Percentiles rank a stretch among this genome's conserved stretches.
Conservation (phyloP, 139 green algal genomes). For the Tetradesmus obliquus region DNA sequence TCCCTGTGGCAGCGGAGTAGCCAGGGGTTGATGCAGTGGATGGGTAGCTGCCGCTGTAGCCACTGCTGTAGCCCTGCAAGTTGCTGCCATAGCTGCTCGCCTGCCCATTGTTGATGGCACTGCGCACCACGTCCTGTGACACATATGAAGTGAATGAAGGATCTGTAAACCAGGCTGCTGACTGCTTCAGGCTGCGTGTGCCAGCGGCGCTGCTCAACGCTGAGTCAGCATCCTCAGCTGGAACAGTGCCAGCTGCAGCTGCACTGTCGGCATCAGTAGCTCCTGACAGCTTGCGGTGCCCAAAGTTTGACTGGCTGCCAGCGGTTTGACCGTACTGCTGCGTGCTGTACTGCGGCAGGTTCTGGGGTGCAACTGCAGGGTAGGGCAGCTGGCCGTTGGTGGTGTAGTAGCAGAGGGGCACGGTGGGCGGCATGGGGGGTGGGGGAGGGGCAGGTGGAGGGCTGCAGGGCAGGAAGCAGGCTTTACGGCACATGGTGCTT, state of each 20-base stretch:
- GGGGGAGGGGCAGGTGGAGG: background rate
- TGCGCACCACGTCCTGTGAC: background rate
- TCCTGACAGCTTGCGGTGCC: background rate
- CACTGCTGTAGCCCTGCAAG: background rate
- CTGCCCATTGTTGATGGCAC: background rate
- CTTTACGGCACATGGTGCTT: too few relatives aligned
- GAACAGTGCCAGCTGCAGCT: background rate
- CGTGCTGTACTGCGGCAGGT: background rate
- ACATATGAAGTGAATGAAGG: background rate
- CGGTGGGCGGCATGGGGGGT: background rate
- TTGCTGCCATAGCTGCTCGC: too few relatives aligned
- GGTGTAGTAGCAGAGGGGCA: constrained; percentile 1
- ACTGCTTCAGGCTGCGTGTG: background rate
- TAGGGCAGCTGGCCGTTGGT: background rate
- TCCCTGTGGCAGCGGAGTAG: background rate
- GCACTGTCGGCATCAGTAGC: background rate
- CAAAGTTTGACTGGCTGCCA: background rate
- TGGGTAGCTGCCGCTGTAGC: background rate
- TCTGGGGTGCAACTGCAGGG: background rate
- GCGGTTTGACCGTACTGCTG: background rate
- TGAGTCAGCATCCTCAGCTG: background rate
- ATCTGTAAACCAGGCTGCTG: background rate
- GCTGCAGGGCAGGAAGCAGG: background rate
- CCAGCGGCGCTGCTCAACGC: background rate
- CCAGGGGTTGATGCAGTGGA: background rate